A percentile compares a stretch with the other conserved stretches of the same genome.
Conservation (phyloP, 2,329 filamentous ascomycete species). For the Colletotrichum theobromicola region DNA sequence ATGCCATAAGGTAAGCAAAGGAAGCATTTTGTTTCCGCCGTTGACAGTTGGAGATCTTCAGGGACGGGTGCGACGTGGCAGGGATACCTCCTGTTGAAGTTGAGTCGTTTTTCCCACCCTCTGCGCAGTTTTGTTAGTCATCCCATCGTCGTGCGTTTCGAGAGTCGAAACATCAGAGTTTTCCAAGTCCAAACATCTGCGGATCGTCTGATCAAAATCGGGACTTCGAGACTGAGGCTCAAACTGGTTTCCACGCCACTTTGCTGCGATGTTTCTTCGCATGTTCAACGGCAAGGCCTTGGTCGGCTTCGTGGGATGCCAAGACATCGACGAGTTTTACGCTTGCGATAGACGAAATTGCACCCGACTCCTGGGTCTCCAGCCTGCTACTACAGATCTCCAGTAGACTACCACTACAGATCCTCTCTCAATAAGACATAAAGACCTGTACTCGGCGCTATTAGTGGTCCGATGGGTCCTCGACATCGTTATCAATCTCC, state of each 20-base stretch:
- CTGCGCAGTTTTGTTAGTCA: neutral
- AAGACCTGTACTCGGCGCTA: neutral
- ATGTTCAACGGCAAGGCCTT: neutral
- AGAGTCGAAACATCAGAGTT: conserved; percentile 9
- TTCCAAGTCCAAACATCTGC: neutral
- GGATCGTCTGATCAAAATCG: neutral
- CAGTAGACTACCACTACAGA: neutral
- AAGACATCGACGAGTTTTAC: neutral
- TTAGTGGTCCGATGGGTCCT: neutral
- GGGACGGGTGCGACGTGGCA: neutral
- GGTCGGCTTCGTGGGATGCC: neutral
- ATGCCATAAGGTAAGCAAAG: neutral
- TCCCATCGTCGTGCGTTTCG: neutral
- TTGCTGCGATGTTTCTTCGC: neutral
- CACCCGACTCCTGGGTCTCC: neutral
- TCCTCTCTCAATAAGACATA: neutral
- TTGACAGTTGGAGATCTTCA: neutral
- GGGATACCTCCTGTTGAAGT: neutral
- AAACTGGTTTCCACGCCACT: neutral
- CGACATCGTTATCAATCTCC: neutral
- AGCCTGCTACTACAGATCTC: neutral
- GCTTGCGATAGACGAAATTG: neutral
- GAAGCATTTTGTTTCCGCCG: neutral
- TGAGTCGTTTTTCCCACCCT: neutral
- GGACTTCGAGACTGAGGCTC: neutral